phyloP scores from a whole-genome alignment of 2,329 filamentous ascomycete species.

The Aspergillus candidus region DNA sequence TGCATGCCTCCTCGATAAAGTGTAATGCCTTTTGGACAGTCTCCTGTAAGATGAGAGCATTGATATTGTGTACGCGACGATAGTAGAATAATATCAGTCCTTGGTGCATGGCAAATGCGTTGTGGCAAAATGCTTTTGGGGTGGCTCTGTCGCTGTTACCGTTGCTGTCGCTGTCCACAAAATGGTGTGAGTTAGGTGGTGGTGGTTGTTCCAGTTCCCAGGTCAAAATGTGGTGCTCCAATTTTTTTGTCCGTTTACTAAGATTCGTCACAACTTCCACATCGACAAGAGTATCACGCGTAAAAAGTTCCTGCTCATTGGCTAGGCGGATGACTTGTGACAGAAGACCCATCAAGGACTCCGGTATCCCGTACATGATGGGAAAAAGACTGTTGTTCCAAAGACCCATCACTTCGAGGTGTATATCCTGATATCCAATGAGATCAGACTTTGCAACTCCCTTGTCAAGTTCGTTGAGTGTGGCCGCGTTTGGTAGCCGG shows the following conservation, averaged over 20 bases:
- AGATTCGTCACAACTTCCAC: background rate
- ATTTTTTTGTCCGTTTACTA: conserved; percentile 1
- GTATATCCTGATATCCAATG: conserved; percentile 25
- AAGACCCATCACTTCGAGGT: conserved; percentile 22
- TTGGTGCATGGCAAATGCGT: conserved; percentile 29
- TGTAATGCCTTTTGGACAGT: conserved; percentile 21
- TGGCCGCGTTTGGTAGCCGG: conserved; percentile 18
- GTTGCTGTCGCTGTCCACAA: background rate
- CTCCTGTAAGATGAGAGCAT: conserved; percentile 30
- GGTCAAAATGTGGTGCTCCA: conserved; percentile 6
- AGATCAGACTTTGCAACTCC: conserved; percentile 19
- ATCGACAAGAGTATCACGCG: conserved; percentile 4
- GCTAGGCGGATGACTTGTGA: conserved; percentile 35
- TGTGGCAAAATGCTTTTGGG: no score
- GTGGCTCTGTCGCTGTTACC: background rate
- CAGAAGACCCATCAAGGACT: conserved; percentile 33
- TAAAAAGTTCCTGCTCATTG: conserved; percentile 17
- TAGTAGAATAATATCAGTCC: conserved; percentile 35
- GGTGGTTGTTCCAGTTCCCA: conserved; percentile 11
- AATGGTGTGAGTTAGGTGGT: conserved; percentile 10
- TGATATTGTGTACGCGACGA: conserved; percentile 29
- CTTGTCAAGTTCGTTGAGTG: conserved; percentile 22
- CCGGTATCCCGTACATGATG: conserved; percentile 32
- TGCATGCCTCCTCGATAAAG: background rate
- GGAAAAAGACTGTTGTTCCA: conserved; percentile 24